Evolutionary conservation across 2,329 filamentous ascomycete species (phyloP), one percentile per base, ranked within the genome.

Genomic region (Venturia asperata): DNA sequence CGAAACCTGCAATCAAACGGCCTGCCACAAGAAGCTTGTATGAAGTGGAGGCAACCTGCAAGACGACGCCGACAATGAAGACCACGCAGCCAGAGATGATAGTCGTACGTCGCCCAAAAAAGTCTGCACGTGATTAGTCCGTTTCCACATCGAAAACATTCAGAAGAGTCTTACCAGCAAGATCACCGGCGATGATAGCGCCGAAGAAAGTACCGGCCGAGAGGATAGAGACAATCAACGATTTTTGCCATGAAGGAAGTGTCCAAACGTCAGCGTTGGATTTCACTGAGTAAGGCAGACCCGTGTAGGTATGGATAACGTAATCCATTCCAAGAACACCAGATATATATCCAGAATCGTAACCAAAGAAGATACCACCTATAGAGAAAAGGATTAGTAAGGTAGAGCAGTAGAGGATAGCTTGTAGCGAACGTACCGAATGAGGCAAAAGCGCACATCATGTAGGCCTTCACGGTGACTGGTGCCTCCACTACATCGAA

Each of bases 161-260:
- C 9, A 27, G 21, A 9, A 21, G 10, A 52, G 47, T 27, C 47
- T 52, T 21, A 52, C 47, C 52, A 69, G 90, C 85, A 68, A 92
- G 74, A 74, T 91, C 88, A 81, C 90, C 90, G 66, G 78, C 77
- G 41, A 78, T 75, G 24, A 92, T 80, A 17, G 88, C 84, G 49
- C 89, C 89, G 68, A 91, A 87, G 76, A 92, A 92, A 41, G 89
- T 91, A 66, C 89, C 89, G 39, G 86, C 87, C 0, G 88, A 91
- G 21, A 92, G 81, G 69, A 91, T 91, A 7, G 88, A 90, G 43
- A 90, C 87, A 66, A 89, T 85, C 49, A 85, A 79, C 0, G 87
- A 88, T 56, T 84, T 71, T 58, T 77, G 67, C 70, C 69, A 73
- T 58, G 73, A 70, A 42, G 61, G 60, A 37, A 66, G 43, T 6